phyloP scores from a whole-genome alignment of 108 stramenopile genomes.

The Pseudonitzschia pungens region DNA sequence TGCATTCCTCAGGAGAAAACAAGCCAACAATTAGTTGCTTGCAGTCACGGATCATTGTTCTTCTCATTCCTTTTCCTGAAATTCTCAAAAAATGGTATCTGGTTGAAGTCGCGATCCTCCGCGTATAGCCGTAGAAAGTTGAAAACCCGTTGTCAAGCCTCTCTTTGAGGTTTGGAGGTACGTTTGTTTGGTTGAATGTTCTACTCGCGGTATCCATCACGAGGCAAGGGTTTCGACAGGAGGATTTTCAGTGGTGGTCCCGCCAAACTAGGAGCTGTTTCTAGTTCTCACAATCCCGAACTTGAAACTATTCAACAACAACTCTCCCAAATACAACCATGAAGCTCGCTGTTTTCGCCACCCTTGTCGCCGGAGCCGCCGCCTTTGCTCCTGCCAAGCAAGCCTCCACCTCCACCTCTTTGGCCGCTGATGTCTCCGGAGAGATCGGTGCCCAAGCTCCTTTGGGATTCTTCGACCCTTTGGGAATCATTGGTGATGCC shows the following conservation, averaged over 20 bases:
- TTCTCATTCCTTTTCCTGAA: neutral
- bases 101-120: conserved; percentile 8
- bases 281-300: neutral
- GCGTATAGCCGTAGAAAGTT: too few species aligned
- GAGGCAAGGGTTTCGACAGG: neutral
- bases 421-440: conserved; percentile 54
- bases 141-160: too few species aligned
- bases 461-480: conserved; percentile 58
- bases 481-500: conserved; percentile 40
- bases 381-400: conserved; percentile 61
- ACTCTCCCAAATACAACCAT: conserved; percentile 28
- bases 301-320: neutral
- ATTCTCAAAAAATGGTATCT: neutral
- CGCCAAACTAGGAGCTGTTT: neutral
- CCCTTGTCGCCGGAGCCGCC: conserved; percentile 60
- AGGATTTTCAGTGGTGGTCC: neutral
- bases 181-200: neutral
- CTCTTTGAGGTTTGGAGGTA: neutral
- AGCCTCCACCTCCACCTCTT: conserved; percentile 33
- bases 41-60: neutral
- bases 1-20: neutral
- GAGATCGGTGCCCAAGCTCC: conserved; percentile 59
- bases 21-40: neutral
- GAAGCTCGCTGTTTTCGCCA: conserved; percentile 56
- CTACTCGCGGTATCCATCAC: neutral